phyloP scores from a whole-genome alignment of 176 grass and related monocot species.

The Triticum turgidum region DNA sequence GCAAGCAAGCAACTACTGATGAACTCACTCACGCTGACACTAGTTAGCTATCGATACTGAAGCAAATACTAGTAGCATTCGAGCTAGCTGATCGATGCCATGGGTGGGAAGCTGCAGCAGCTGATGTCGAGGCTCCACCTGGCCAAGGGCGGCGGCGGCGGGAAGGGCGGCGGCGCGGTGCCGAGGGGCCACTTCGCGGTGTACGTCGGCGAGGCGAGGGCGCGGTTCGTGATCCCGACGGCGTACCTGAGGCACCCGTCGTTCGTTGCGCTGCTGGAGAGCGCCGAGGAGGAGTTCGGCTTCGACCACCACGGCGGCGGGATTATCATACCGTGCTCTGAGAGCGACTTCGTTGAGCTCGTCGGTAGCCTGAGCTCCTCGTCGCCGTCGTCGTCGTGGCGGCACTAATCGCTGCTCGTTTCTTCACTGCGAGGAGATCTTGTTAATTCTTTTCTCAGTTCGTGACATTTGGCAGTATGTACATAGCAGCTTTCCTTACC shows the following conservation, averaged over 20 bases:
- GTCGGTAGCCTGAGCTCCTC: conserved; percentile 11
- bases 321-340: conserved; percentile 41
- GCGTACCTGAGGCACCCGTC: conserved; percentile 46
- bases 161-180: conserved; percentile 7
- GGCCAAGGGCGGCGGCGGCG: not conserved
- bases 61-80: conserved; percentile 16
- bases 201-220: conserved; percentile 45
- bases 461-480: not conserved
- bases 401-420: not conserved
- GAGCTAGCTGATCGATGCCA: not conserved
- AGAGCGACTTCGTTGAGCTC: conserved; percentile 41
- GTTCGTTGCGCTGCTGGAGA: conserved; percentile 56
- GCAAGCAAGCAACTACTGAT: not conserved
- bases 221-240: conserved; percentile 52
- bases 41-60: not conserved
- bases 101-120: conserved; percentile 47
- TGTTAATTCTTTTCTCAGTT: not conserved
- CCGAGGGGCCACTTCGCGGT: conserved; percentile 51
- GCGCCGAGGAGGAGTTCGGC: conserved; percentile 54
- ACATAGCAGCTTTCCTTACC: not conserved
- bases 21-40: not conserved
- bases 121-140: conserved; percentile 42
- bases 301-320: conserved; percentile 48
- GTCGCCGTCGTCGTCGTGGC: not conserved
- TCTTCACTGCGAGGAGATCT: not conserved